A percentile compares a stretch with the other conserved stretches of the same genome.
Conservation (phyloP, 805 yeast genomes). For the Cyberlindnera veronae region DNA sequence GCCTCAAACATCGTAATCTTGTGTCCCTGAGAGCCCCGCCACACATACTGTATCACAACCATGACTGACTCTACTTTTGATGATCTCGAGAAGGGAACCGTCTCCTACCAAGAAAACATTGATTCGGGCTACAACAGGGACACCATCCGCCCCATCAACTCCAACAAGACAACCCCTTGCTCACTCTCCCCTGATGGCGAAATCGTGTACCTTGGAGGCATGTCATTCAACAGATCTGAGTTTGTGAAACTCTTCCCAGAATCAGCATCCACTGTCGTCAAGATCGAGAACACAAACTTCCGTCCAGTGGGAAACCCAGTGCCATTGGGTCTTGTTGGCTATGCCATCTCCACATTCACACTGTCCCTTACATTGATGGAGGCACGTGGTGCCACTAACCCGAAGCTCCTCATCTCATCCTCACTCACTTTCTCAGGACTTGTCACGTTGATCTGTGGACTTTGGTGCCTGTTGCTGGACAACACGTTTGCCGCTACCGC, state of each 20-base stretch:
- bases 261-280: background rate
- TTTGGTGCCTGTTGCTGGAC: slow-evolving; percentile 47
- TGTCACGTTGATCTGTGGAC: slow-evolving; percentile 47
- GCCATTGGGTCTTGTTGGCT: slow-evolving; percentile 51
- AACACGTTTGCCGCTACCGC: slow-evolving; percentile 57
- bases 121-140: slow-evolving; percentile 3
- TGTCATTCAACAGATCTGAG: slow-evolving; percentile 47
- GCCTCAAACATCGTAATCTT: no score
- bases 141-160: slow-evolving; percentile 6
- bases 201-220: slow-evolving; percentile 36
- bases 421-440: slow-evolving; percentile 48
- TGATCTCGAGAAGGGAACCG: slow-evolving; percentile 17
- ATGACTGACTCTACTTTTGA: background rate
- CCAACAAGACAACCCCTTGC: no score
- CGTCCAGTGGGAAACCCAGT: slow-evolving; percentile 52
- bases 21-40: no score
- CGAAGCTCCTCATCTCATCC: slow-evolving; percentile 44
- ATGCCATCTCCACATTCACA: slow-evolving; percentile 43
- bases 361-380: slow-evolving; percentile 44
- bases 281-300: slow-evolving; percentile 38
- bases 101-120: slow-evolving; percentile 6
- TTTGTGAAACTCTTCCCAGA: slow-evolving; percentile 48
- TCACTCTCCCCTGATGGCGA: slow-evolving; percentile 31
- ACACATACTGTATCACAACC: no score
- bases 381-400: slow-evolving; percentile 42